These are phyloP conservation scores for Isatis tinctoria DNA, from an alignment of 345 rosid genomes.

Conservation along the genomic window DNA sequence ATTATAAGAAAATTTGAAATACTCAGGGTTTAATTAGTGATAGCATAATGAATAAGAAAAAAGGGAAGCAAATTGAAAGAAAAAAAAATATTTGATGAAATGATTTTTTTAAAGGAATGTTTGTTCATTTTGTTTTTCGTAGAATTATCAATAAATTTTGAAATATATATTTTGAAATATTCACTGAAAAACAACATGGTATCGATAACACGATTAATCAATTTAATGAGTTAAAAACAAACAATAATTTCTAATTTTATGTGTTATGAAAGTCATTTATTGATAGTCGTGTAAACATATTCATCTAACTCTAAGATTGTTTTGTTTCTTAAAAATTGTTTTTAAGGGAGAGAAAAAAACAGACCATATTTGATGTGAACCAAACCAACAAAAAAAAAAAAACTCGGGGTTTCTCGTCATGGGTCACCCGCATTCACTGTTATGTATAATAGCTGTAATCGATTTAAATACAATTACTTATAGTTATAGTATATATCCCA, in stretches of 20 bases:
- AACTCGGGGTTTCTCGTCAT: background rate
- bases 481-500: slow-evolving; percentile 8
- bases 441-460: slow-evolving; percentile 7
- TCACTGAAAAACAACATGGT: background rate
- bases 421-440: slow-evolving; percentile 11
- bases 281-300: background rate
- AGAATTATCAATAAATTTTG: no score
- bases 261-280: background rate
- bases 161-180: no score
- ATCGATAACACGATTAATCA: background rate
- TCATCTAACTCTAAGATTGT: background rate
- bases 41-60: no score
- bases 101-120: no score
- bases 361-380: slow-evolving; percentile 25
- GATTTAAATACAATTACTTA: background rate
- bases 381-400: background rate
- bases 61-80: no score
- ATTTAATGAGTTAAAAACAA: background rate
- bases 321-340: background rate
- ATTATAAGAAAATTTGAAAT: no score
- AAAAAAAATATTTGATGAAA: no score
- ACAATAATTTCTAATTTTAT: background rate
- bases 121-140: no score
- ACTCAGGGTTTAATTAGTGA: no score
- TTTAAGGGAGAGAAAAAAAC: background rate